These are phyloP conservation scores for Globisporangium nodosum DNA, from an alignment of 352 stramenopile genomes.

Conservation along the genomic window DNA sequence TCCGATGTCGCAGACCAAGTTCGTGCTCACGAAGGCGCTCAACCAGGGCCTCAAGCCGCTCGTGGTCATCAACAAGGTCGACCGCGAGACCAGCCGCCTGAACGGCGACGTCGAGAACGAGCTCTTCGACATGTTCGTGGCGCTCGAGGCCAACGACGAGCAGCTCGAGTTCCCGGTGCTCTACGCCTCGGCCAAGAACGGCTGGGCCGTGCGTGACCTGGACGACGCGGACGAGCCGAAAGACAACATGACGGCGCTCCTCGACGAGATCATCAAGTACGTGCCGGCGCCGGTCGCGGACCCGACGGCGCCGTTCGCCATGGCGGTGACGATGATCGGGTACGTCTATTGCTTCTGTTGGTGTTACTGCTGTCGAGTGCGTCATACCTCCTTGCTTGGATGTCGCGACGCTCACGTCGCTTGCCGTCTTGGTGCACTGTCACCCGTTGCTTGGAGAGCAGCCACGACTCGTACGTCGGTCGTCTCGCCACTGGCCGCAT, in stretches of 20 bases:
- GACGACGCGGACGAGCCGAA: conserved; percentile 54
- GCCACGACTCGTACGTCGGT: conserved; percentile 97
- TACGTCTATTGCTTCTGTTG: conserved; percentile 15
- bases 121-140: conserved; percentile 96
- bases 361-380: neutral
- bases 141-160: conserved; percentile 90
- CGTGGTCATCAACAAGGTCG: conserved; percentile 99
- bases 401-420: neutral
- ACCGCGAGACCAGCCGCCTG: conserved; percentile 88
- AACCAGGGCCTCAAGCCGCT: conserved; percentile 90
- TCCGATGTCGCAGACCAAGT: conserved; percentile 98
- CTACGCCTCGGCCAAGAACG: conserved; percentile 94
- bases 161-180: conserved; percentile 97
- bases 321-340: conserved; percentile 95
- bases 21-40: conserved; percentile 96
- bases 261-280: conserved; percentile 95
- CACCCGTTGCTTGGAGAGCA: conserved; percentile 24
- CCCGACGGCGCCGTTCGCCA: conserved; percentile 87
- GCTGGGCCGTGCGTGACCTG: conserved; percentile 92
- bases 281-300: conserved; percentile 87
- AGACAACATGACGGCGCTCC: conserved; percentile 92
- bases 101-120: conserved; percentile 96
- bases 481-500: conserved; percentile 95
- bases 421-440: neutral
- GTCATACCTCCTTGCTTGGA: neutral